Evolutionary conservation across 1,139 yeast species (phyloP).

Genomic region (Debaryomycetaceae sp.): DNA sequence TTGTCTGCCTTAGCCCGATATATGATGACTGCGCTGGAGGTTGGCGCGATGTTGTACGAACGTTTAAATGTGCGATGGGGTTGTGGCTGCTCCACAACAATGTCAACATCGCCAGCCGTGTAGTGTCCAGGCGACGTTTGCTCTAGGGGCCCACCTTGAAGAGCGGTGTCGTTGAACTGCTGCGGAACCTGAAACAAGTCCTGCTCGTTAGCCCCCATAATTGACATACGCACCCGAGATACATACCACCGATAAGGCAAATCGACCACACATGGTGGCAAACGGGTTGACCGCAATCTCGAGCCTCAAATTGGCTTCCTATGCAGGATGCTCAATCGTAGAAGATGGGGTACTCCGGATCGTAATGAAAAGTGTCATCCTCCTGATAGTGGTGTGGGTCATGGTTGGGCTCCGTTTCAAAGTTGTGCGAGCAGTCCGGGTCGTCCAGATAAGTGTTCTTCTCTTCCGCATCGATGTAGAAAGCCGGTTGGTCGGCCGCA

Average conservation of each 20-base stretch:
- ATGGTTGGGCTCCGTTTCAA: slow-evolving; percentile 25
- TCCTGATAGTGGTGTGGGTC: slow-evolving; percentile 21
- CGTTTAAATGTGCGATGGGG: slow-evolving; percentile 14
- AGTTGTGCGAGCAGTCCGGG: slow-evolving; percentile 30
- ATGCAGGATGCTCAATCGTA: slow-evolving; percentile 5
- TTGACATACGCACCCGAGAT: not conserved
- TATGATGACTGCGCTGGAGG: slow-evolving; percentile 31
- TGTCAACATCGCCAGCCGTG: slow-evolving; percentile 9
- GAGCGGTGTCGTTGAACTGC: slow-evolving; percentile 24
- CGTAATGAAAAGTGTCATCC: slow-evolving; percentile 9
- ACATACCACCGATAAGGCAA: slow-evolving; percentile 40
- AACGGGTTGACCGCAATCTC: too few relatives aligned
- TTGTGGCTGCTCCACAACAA: slow-evolving; percentile 9
- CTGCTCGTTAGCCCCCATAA: slow-evolving; percentile 16
- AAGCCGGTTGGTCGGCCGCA: slow-evolving; percentile 37
- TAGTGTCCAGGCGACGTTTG: not conserved
- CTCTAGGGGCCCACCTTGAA: not conserved
- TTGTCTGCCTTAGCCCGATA: slow-evolving; percentile 15
- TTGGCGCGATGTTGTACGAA: slow-evolving; percentile 41
- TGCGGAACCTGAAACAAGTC: slow-evolving; percentile 27
- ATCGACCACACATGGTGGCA: slow-evolving; percentile 53
- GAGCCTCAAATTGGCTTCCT: too few relatives aligned
- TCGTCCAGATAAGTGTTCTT: slow-evolving; percentile 32
- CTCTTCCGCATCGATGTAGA: slow-evolving; percentile 35
- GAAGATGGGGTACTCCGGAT: slow-evolving; percentile 13